phyloP scores from a whole-genome alignment of 2,329 filamentous ascomycete species.

The Cryphonectria parasitica region DNA sequence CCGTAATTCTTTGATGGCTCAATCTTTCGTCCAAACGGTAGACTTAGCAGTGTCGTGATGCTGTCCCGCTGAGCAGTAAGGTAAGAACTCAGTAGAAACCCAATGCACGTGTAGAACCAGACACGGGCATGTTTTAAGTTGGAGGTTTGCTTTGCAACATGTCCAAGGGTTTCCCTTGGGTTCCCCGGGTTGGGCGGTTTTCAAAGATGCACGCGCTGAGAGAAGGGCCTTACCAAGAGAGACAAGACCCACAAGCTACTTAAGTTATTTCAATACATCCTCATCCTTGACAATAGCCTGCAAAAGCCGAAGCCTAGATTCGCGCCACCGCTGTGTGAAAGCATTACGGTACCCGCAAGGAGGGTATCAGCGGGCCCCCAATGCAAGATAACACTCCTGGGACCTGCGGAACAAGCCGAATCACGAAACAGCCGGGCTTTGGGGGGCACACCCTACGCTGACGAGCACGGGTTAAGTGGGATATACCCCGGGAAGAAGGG shows the following conservation, averaged over 20 bases:
- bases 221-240: not conserved
- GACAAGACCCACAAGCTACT: not conserved
- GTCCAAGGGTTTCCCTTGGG: too few relatives aligned
- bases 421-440: not conserved
- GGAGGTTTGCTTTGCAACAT: not conserved
- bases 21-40: not conserved
- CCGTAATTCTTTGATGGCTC: not conserved
- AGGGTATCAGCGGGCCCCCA: not conserved
- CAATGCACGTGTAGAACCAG: not conserved
- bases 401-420: constrained; percentile 1
- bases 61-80: too few relatives aligned
- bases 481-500: not conserved
- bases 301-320: not conserved
- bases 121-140: not conserved
- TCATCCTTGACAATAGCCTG: not conserved
- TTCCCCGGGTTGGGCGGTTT: not conserved
- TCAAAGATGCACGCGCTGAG: not conserved
- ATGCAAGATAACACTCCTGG: not conserved
- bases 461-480: not conserved
- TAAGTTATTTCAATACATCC: not conserved
- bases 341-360: not conserved
- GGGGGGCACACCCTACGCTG: not conserved
- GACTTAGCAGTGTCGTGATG: too few relatives aligned
- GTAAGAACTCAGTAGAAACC: not conserved
- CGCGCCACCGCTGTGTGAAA: not conserved